Percentiles rank a stretch among this genome's conserved stretches.
Conservation (phyloP, 495 filamentous ascomycete species). For the Chaetomium fimeti region DNA sequence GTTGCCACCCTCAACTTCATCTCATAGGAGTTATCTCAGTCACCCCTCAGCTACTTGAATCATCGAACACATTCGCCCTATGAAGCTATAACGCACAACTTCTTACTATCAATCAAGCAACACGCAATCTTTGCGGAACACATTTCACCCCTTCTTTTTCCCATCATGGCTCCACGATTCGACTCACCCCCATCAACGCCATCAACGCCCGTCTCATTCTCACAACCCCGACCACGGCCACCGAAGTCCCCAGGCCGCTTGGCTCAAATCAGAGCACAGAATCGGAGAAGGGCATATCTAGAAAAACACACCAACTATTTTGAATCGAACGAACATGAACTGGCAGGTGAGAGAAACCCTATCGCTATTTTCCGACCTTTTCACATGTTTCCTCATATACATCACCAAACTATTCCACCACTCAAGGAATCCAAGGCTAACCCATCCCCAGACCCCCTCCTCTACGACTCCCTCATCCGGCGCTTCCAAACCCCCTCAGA, state of each 20-base stretch:
- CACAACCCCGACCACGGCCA: slow-evolving; percentile 41
- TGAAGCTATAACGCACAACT: neutral
- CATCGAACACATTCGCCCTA: neutral
- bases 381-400: too few relatives aligned
- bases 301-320: slow-evolving; percentile 44
- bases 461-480: slow-evolving; percentile 76
- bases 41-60: neutral
- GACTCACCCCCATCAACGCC: slow-evolving; percentile 26
- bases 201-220: slow-evolving; percentile 22
- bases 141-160: neutral
- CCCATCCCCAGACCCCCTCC: slow-evolving; percentile 61
- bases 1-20: neutral
- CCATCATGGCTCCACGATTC: slow-evolving; percentile 25
- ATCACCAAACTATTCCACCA: neutral
- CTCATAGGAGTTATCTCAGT: neutral
- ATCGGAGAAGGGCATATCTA: slow-evolving; percentile 47
- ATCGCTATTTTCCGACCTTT: too few relatives aligned
- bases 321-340: slow-evolving; percentile 43
- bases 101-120: neutral
- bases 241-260: slow-evolving; percentile 35
- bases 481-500: slow-evolving; percentile 73
- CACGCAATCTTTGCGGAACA: neutral
- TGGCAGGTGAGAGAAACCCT: slow-evolving; percentile 39
- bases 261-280: slow-evolving; percentile 41
- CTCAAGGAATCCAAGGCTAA: neutral